Evolutionary conservation across 2,329 filamentous ascomycete genomes (phyloP).

Genomic region (Neoascochyta sp.): DNA sequence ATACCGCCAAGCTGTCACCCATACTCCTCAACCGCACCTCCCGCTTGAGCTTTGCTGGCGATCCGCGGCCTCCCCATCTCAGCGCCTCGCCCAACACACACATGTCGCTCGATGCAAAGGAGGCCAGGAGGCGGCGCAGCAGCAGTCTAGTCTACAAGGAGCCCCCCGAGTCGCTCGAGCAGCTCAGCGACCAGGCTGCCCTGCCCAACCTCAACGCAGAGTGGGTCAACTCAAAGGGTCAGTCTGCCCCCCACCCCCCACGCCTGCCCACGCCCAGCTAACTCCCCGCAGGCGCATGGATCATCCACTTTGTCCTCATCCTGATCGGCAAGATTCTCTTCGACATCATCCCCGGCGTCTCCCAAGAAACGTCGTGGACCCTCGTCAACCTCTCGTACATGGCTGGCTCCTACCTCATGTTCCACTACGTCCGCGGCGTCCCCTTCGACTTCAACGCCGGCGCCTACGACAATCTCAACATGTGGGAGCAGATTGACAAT

Average conservation of each 20-base stretch:
- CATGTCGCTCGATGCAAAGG: slow-evolving; percentile 47
- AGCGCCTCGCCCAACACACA: slow-evolving; percentile 23
- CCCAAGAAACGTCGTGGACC: slow-evolving; percentile 98
- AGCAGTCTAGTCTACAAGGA: slow-evolving; percentile 99
- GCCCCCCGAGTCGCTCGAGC: slow-evolving; percentile 92
- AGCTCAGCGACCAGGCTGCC: slow-evolving; percentile 92
- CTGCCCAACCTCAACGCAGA: slow-evolving; percentile 95
- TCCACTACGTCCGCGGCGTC: slow-evolving; percentile 96
- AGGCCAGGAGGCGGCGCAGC: slow-evolving; percentile 82
- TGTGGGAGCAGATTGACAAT: slow-evolving; percentile 99
- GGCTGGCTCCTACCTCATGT: slow-evolving; percentile 99
- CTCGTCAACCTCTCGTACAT: slow-evolving; percentile 99
- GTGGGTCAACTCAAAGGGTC: slow-evolving; percentile 99
- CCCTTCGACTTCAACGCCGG: slow-evolving; percentile 99
- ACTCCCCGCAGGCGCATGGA: slow-evolving; percentile 75
- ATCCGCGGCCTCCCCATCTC: slow-evolving; percentile 53
- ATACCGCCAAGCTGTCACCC: slow-evolving; percentile 96
- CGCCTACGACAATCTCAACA: slow-evolving; percentile 98
- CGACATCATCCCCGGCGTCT: slow-evolving; percentile 92
- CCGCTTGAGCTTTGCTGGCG: slow-evolving; percentile 77
- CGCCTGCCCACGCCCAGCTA: not conserved
- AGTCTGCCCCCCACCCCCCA: slow-evolving; percentile 32
- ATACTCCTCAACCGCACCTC: slow-evolving; percentile 80
- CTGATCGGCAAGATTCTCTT: slow-evolving; percentile 90
- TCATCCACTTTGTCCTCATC: slow-evolving; percentile 93